A percentile compares a stretch with the other conserved stretches of the same genome.
Evolutionary conservation across 2,329 filamentous ascomycete species (phyloP).

Genomic region (Colletotrichum higginsianum): DNA sequence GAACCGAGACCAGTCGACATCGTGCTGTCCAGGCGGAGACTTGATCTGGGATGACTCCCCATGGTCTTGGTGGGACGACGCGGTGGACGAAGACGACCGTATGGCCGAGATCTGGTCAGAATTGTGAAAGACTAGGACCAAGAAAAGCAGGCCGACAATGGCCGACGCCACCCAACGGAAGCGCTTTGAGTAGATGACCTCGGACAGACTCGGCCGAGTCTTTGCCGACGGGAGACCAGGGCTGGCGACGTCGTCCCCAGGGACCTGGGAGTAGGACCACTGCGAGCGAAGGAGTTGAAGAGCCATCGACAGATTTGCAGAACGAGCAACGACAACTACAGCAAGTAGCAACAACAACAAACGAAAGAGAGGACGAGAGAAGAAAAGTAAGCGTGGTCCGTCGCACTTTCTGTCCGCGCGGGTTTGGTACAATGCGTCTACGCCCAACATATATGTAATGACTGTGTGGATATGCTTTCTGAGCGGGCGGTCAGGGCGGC

Average conservation of each 20-base stretch:
- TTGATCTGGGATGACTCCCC: neutral
- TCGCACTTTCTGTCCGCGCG: neutral
- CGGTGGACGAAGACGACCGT: neutral
- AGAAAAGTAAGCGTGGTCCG: neutral
- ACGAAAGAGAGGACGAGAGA: neutral
- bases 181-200: neutral
- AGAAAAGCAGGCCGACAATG: neutral
- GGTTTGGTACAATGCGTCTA: neutral
- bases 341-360: neutral
- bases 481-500: neutral
- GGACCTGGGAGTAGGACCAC: neutral
- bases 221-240: neutral
- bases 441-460: neutral
- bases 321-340: too few relatives aligned
- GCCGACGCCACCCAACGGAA: neutral
- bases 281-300: neutral
- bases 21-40: neutral
- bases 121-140: neutral
- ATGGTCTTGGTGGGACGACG: neutral
- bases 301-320: neutral
- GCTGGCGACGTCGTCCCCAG: neutral
- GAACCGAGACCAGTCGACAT: constrained; percentile 59
- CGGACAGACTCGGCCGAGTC: neutral
- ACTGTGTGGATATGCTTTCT: neutral
- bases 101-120: neutral